These are phyloP conservation scores for Paxillus ammoniavirescens DNA, from an alignment of 768 basidiomycete genomes.

Conservation along the genomic window DNA sequence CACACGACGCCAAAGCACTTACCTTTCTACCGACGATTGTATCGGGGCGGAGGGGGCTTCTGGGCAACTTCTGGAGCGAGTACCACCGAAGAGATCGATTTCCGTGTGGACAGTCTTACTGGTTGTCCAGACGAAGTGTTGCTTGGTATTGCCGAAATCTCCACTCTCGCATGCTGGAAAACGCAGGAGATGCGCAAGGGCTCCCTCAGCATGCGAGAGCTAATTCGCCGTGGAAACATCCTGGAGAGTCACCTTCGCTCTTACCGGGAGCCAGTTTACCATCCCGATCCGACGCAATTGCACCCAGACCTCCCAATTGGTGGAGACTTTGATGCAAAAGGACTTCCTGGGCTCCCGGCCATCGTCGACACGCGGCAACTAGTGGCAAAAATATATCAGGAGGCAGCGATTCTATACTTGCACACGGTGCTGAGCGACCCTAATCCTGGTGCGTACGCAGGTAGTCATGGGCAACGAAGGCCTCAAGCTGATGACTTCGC, in stretches of 20 bases:
- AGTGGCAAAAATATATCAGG: slow-evolving; percentile 59
- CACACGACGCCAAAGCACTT: slow-evolving; percentile 65
- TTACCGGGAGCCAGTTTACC: slow-evolving; percentile 33
- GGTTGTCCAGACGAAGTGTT: slow-evolving; percentile 81
- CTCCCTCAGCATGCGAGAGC: slow-evolving; percentile 69
- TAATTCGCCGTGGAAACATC: slow-evolving; percentile 67
- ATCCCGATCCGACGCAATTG: slow-evolving; percentile 35
- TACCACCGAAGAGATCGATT: slow-evolving; percentile 39
- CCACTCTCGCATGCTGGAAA: slow-evolving; percentile 78
- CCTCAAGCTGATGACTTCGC: slow-evolving; percentile 11
- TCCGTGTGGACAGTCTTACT: slow-evolving; percentile 65
- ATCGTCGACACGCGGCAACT: slow-evolving; percentile 46
- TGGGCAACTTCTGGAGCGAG: slow-evolving; percentile 36
- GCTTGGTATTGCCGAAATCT: slow-evolving; percentile 72
- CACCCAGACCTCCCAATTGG: slow-evolving; percentile 38
- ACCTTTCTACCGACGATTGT: slow-evolving; percentile 62
- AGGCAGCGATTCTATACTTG: slow-evolving; percentile 64
- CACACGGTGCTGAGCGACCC: slow-evolving; percentile 69
- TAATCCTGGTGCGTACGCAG: slow-evolving; percentile 55
- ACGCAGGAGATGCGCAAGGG: slow-evolving; percentile 58
- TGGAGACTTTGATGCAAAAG: slow-evolving; percentile 18
- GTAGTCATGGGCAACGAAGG: not conserved
- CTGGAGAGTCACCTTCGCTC: slow-evolving; percentile 67
- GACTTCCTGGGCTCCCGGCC: slow-evolving; percentile 30
- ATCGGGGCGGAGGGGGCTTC: slow-evolving; percentile 50